Evolutionary conservation across 2,329 filamentous ascomycete species (phyloP), one percentile per base, ranked within the genome.

Genomic region (Aspergillus pseudotamarii): DNA sequence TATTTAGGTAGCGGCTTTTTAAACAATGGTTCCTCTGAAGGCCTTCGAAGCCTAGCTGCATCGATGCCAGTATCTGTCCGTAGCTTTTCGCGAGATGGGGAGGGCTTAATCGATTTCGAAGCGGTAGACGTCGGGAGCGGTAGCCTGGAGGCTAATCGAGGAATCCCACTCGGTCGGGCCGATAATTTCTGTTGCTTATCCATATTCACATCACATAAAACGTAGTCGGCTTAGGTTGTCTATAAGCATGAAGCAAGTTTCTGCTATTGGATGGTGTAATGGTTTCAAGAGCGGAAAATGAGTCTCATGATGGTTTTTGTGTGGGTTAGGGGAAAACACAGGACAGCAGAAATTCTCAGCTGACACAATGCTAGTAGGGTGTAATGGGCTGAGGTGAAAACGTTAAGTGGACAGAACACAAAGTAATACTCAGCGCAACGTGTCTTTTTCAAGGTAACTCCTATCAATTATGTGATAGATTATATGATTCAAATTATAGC

Each of bases 91-190:
- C 77, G 78, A 10, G 83, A 85, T 9, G 76, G 80, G 57, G 83
- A 78, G 19, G 82, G 75, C 58, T 80, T 81, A 60, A 85, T 71
- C 36, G 80, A 76, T 63, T 76, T 78, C 41, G 76, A 69, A 46
- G 71, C 68, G 48, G 78, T 76, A 50, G 79, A 63, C 34, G 75
- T 79, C 28, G 81, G 84, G 64, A 86, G 76, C 14, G 85, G 85
- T 54, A 88, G 77, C 67, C 83, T 81, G 26, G 85, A 87, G 50
- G 73, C 69, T 46, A 81, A 79, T 51, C 85, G 80, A 63, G 85
- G 85, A 57, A 87, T 79, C 38, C 74, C 74, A 62, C 76, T 80
- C 30, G 73, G 73, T 45, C 71, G 74, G 34, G 61, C 64, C 46
- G 69, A 71, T 54, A 70, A 68, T 61, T 69, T 75, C 11, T 69